Conservation (phyloP, 768 basidiomycete species). For the Phallus indusiatus region DNA sequence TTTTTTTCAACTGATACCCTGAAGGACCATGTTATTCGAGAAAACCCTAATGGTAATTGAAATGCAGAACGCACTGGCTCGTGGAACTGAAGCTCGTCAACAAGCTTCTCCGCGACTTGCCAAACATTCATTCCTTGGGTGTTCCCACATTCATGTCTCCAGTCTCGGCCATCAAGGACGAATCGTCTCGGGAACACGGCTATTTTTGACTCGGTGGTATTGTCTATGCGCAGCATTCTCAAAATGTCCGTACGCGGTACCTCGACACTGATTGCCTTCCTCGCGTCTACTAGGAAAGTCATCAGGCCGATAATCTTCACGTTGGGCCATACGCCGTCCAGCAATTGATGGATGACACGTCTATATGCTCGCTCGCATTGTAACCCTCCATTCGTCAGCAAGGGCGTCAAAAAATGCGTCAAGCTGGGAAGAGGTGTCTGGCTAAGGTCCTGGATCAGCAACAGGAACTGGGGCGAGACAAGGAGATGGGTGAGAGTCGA, state of each 20-base stretch:
- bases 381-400: background rate
- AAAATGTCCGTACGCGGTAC: background rate
- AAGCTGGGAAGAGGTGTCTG: background rate
- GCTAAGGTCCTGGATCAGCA: background rate
- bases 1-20: no score
- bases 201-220: background rate
- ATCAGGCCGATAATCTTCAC: background rate
- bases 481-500: background rate
- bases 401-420: background rate
- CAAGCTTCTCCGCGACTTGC: no score
- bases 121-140: background rate
- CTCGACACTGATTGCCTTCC: background rate
- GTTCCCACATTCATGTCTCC: background rate
- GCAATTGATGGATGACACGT: background rate
- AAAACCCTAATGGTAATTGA: no score
- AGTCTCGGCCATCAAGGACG: background rate
- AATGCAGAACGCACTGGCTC: no score
- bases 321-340: no score
- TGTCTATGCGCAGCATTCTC: background rate
- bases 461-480: background rate
- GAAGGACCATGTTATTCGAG: no score
- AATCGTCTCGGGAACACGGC: background rate
- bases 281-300: background rate
- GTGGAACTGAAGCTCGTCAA: no score
- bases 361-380: background rate